phyloP scores from a whole-genome alignment of 2,329 filamentous ascomycete genomes.

The Fusarium hainanense region DNA sequence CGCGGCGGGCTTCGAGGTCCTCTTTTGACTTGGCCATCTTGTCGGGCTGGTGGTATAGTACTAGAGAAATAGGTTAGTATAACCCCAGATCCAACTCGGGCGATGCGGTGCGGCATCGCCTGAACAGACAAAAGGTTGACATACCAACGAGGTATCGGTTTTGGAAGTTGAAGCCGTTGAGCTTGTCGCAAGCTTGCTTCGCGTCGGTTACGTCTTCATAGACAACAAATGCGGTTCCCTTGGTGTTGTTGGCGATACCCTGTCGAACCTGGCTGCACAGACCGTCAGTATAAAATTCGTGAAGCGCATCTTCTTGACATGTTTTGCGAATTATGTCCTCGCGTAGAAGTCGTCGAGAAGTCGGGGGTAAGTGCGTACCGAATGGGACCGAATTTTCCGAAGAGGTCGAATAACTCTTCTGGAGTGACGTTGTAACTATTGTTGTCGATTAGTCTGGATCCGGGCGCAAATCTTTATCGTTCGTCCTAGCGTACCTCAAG shows the following conservation, averaged over 20 bases:
- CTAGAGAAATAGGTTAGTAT: slow-evolving; percentile 50
- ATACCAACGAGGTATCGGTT: slow-evolving; percentile 97
- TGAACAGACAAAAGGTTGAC: slow-evolving; percentile 53
- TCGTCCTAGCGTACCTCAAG: slow-evolving; percentile 75
- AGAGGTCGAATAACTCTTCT: slow-evolving; percentile 98
- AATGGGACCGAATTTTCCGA: slow-evolving; percentile 96
- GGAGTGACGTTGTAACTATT: slow-evolving; percentile 97
- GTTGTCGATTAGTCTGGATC: slow-evolving; percentile 64
- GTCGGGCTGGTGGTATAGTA: slow-evolving; percentile 73
- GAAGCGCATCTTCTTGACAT: slow-evolving; percentile 9
- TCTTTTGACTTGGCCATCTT: slow-evolving; percentile 86
- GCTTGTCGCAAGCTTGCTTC: slow-evolving; percentile 98
- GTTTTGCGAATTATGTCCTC: slow-evolving; percentile 15
- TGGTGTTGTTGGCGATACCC: slow-evolving; percentile 96
- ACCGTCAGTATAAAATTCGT: slow-evolving; percentile 38
- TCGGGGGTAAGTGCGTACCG: slow-evolving; percentile 69
- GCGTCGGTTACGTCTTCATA: slow-evolving; percentile 99
- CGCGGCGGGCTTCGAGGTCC: slow-evolving; percentile 91
- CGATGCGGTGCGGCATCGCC: not conserved
- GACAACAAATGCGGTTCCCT: slow-evolving; percentile 98
- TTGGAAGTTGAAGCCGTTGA: slow-evolving; percentile 99
- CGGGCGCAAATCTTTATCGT: slow-evolving; percentile 18
- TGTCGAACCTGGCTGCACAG: slow-evolving; percentile 89
- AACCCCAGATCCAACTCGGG: not conserved
- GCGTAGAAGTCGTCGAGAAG: slow-evolving; percentile 6